Evolutionary conservation across 192 early-diverging fungal species (phyloP), one percentile per base, ranked within the genome.

Genomic region (Backusella luteola): DNA sequence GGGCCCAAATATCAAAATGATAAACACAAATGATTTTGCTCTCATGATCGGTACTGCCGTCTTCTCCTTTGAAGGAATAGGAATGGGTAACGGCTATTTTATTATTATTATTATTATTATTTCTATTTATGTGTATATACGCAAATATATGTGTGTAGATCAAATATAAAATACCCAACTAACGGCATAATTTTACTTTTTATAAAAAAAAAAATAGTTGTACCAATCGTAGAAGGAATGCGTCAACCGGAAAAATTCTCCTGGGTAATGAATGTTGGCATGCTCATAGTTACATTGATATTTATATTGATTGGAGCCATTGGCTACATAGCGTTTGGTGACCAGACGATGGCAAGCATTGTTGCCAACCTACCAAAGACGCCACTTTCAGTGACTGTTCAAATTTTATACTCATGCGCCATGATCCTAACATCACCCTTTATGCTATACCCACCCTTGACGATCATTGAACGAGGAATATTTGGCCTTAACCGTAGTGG

Each of bases 381-480:
- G 6, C 34, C 44, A 4, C 84, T 89, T 74, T 89, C 91, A 4
- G 77, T 84, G 70, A 79, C 84, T 52, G 83, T 95, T 71, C 93
- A 96, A 79, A 82, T 95, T 78, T 79, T 95, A 7, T 96, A 97
- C 82, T 88, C 92, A 52, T 80, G 95, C 42, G 94, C 94, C 49
- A 97, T 97, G 74, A 90, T 95, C 77, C 87, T 96, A 46, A 93
- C 93, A 21, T 75, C 49, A 29, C 78, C 78, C 14, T 74, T 75
- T 73, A 91, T 90, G 77, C 83, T 95, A 68, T 97, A 94, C 78
- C 94, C 95, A 4, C 90, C 91, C 23, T 91, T 94, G 69, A 85
- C 87, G 32, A 96, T 96, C 78, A 85, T 93, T 35, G 94, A 96
- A 79, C 82, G 87, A 23, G 90, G 83, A 21, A 35, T 94, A 6